Evolutionary conservation across 2,329 filamentous ascomycete genomes (phyloP).

Genomic region (Sphaerulina musiva): DNA sequence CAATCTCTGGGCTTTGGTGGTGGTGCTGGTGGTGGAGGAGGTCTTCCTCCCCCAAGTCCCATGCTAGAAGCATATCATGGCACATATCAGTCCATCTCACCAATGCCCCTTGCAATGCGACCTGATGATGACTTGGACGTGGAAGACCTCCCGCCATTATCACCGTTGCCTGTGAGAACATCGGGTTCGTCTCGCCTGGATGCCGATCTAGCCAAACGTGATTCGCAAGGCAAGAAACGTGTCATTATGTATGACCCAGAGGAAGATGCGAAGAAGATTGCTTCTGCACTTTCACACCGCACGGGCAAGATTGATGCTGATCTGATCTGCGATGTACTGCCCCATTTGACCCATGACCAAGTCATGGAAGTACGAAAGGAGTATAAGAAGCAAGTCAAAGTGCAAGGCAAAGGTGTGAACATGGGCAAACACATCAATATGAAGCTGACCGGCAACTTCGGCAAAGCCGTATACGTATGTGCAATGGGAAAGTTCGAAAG

Average conservation of each 20-base stretch:
- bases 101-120: constrained; percentile 79
- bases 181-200: constrained; percentile 12
- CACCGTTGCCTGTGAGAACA: constrained; percentile 24
- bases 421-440: constrained; percentile 80
- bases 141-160: constrained; percentile 42
- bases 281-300: constrained; percentile 62
- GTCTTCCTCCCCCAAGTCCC: constrained; percentile 66
- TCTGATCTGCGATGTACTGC: constrained; percentile 75
- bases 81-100: constrained; percentile 88
- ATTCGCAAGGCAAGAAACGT: constrained; percentile 47
- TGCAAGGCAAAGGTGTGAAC: constrained; percentile 73
- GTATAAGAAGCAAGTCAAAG: constrained; percentile 86
- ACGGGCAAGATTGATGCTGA: constrained; percentile 54
- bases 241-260: constrained; percentile 78
- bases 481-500: constrained; percentile 86
- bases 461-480: constrained; percentile 85
- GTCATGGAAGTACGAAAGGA: constrained; percentile 77
- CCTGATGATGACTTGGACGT: constrained; percentile 51
- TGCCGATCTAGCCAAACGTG: constrained; percentile 26
- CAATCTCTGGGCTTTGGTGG: constrained; percentile 26
- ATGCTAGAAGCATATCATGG: constrained; percentile 87
- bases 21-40: background rate
- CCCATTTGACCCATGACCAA: constrained; percentile 77
- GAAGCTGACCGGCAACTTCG: constrained; percentile 69
- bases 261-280: constrained; percentile 69